Percentiles rank a stretch among this genome's conserved stretches.
phyloP scores from a whole-genome alignment of 257 asterid genomes.

The Linaria vulgaris region DNA sequence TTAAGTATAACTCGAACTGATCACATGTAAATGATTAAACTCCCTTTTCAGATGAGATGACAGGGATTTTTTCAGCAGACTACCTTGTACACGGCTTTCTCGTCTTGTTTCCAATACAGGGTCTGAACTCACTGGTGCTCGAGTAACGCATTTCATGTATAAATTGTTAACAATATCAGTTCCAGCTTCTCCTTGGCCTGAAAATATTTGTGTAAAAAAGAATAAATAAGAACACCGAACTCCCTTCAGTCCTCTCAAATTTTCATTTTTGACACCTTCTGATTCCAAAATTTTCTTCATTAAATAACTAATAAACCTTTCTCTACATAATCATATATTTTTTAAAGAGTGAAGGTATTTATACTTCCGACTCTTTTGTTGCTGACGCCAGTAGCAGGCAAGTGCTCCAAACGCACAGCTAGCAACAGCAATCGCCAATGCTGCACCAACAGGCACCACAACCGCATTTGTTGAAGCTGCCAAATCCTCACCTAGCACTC shows the following conservation, averaged over 20 bases:
- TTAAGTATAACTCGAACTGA: background rate
- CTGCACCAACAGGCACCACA: slow-evolving; percentile 93
- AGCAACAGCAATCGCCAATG: slow-evolving; percentile 86
- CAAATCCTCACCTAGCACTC: slow-evolving; percentile 43
- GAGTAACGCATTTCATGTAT: slow-evolving; percentile 29
- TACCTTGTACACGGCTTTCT: slow-evolving; percentile 15
- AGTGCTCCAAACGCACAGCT: slow-evolving; percentile 97
- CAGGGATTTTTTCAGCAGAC: background rate
- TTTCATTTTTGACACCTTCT: slow-evolving; percentile 15
- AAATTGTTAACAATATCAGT: slow-evolving; percentile 45
- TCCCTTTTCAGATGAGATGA: background rate
- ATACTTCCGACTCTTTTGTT: slow-evolving; percentile 94
- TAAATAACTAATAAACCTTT: slow-evolving; percentile 12
- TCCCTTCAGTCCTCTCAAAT: slow-evolving; percentile 30
- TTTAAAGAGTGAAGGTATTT: slow-evolving; percentile 76
- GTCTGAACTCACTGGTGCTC: slow-evolving; percentile 22
- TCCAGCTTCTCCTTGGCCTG: slow-evolving; percentile 96
- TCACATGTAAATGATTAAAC: background rate
- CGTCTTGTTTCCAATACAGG: slow-evolving; percentile 19
- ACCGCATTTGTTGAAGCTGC: slow-evolving; percentile 57
- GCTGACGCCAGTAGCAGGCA: slow-evolving; percentile 94
- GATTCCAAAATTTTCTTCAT: background rate
- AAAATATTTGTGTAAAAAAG: slow-evolving; percentile 50
- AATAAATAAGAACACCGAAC: slow-evolving; percentile 43
- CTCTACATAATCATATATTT: slow-evolving; percentile 51